Percentiles rank a stretch among this genome's conserved stretches.
These are phyloP conservation scores for Pulveroboletus sp. DNA, from an alignment of 768 basidiomycete species.

Conservation along the genomic window DNA sequence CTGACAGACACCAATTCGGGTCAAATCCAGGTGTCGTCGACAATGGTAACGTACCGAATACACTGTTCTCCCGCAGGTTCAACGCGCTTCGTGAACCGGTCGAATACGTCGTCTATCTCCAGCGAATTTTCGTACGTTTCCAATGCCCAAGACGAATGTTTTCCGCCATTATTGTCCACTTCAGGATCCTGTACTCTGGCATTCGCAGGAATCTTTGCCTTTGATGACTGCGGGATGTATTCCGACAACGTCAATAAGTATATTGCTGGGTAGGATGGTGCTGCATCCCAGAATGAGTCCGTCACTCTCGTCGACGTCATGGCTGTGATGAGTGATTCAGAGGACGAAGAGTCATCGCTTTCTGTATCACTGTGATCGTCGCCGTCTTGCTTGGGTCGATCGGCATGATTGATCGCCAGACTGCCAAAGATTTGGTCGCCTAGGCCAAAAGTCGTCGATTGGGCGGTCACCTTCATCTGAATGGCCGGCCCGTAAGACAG, in stretches of 20 bases:
- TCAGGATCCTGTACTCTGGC: slow-evolving; percentile 39
- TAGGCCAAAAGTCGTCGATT: slow-evolving; percentile 45
- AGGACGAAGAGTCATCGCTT: slow-evolving; percentile 34
- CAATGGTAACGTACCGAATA: slow-evolving; percentile 53
- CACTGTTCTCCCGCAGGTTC: slow-evolving; percentile 76
- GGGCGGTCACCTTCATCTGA: slow-evolving; percentile 27
- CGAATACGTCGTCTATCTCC: slow-evolving; percentile 80
- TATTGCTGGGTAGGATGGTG: slow-evolving; percentile 61
- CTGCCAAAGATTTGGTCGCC: slow-evolving; percentile 67
- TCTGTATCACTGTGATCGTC: slow-evolving; percentile 34
- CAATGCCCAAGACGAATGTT: slow-evolving; percentile 54
- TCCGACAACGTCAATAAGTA: slow-evolving; percentile 77
- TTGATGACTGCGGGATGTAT: slow-evolving; percentile 59
- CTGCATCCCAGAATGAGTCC: slow-evolving; percentile 63
- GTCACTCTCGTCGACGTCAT: slow-evolving; percentile 50
- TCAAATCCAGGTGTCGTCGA: neutral
- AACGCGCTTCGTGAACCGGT: slow-evolving; percentile 74
- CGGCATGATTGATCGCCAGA: slow-evolving; percentile 14
- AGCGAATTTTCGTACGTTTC: slow-evolving; percentile 82
- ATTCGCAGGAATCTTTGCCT: slow-evolving; percentile 41
- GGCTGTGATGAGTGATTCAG: slow-evolving; percentile 53
- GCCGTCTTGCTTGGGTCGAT: slow-evolving; percentile 10
- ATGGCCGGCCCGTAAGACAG: neutral
- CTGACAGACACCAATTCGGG: slow-evolving; percentile 35
- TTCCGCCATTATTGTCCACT: slow-evolving; percentile 39